Conservation (phyloP, 2,329 filamentous ascomycete genomes). For the Chaetomium globosum region DNA sequence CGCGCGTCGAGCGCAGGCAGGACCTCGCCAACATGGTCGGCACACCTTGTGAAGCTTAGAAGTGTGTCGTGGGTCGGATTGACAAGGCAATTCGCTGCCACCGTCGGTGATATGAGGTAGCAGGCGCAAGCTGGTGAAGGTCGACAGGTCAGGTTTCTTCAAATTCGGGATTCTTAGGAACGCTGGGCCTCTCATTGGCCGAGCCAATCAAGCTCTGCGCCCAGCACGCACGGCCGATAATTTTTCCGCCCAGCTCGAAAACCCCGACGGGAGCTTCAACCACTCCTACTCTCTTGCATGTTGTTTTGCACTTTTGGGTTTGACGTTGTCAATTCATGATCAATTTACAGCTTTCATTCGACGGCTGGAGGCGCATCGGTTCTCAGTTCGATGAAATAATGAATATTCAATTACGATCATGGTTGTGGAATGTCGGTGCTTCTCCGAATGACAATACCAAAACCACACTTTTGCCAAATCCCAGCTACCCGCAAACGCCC, state of each 20-base stretch:
- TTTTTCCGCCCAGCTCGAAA: constrained; percentile 32
- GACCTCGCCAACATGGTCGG: constrained; percentile 91
- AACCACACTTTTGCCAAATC: constrained; percentile 3
- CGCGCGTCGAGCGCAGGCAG: constrained; percentile 84
- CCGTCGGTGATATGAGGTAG: constrained; percentile 40
- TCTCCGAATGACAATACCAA: neutral
- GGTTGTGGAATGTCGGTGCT: neutral
- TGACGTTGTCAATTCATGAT: neutral
- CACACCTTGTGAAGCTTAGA: constrained; percentile 48
- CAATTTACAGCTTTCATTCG: neutral
- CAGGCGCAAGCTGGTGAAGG: constrained; percentile 36
- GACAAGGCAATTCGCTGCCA: constrained; percentile 47
- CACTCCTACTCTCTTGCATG: neutral
- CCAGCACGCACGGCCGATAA: constrained; percentile 28
- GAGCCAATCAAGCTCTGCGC: constrained; percentile 29
- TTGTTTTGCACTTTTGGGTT: neutral
- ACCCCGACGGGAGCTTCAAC: neutral
- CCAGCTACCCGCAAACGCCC: constrained; percentile 6
- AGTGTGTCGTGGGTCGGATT: constrained; percentile 41
- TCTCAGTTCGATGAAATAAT: neutral
- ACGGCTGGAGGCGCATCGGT: too few species aligned
- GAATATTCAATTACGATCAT: neutral
- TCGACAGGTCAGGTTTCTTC: constrained; percentile 38
- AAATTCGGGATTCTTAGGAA: constrained; percentile 41
- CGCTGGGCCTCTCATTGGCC: constrained; percentile 35